phyloP scores from a whole-genome alignment of 805 yeast species.

The Barnettozyma wickerhamii region DNA sequence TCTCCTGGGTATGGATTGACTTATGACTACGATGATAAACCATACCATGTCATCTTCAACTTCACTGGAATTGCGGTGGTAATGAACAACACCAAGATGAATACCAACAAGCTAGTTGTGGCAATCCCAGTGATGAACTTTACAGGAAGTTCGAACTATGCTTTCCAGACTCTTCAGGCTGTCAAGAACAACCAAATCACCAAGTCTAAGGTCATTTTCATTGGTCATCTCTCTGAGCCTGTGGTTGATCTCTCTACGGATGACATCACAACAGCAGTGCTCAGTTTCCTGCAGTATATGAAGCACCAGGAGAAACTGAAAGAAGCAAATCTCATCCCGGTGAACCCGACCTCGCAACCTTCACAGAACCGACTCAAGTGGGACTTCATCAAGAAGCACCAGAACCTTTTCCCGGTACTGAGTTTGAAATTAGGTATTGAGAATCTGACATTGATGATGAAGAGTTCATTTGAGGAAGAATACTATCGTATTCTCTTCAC shows the following conservation, averaged over 20 bases:
- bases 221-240: conserved; percentile 40
- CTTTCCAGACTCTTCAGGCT: conserved; percentile 31
- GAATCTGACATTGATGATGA: conserved; percentile 33
- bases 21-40: conserved; percentile 38
- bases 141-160: conserved; percentile 36
- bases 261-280: conserved; percentile 33
- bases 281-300: conserved; percentile 20
- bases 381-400: conserved; percentile 13
- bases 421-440: conserved; percentile 35
- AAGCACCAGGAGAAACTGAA: conserved; percentile 9
- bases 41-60: conserved; percentile 35
- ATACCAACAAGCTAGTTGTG: conserved; percentile 17
- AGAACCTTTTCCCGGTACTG: conserved; percentile 30
- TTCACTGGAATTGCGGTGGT: conserved; percentile 33
- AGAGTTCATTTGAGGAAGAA: conserved; percentile 27
- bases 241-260: conserved; percentile 40
- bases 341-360: not conserved
- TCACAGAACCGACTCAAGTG: not conserved
- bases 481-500: conserved; percentile 28
- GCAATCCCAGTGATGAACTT: conserved; percentile 24
- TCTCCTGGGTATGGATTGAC: conserved; percentile 45
- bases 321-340: conserved; percentile 2
- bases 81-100: conserved; percentile 23
- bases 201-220: conserved; percentile 31
- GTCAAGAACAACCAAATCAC: conserved; percentile 18